Evolutionary conservation across 2,329 filamentous ascomycete genomes (phyloP).

Genomic region (Fusarium sp.): DNA sequence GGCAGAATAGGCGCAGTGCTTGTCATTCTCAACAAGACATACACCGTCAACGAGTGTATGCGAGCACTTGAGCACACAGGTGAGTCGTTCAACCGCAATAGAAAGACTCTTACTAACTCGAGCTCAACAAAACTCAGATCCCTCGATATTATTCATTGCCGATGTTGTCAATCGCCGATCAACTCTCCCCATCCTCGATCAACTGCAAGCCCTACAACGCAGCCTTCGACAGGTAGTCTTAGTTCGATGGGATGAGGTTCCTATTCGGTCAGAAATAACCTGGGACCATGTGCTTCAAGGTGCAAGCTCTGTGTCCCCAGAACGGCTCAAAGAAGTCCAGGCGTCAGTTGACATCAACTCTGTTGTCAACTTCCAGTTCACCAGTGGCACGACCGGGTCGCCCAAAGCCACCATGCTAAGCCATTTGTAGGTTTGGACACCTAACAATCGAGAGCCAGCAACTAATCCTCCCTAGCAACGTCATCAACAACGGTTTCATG

Average conservation of each 20-base stretch:
- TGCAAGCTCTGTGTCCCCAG: background rate
- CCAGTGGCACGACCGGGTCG: background rate
- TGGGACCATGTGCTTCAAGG: background rate
- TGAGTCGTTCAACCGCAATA: background rate
- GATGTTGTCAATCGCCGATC: background rate
- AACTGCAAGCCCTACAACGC: background rate
- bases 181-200: background rate
- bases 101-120: accelerated
- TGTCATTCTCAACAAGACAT: background rate
- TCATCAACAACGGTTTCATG: background rate
- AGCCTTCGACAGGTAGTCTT: background rate
- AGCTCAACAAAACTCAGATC: background rate
- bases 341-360: background rate
- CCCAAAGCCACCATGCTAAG: background rate
- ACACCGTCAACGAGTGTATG: background rate
- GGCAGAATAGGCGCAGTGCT: background rate
- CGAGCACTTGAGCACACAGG: background rate
- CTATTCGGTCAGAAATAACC: background rate
- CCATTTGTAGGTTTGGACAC: background rate
- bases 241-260: background rate
- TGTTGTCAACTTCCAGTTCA: background rate
- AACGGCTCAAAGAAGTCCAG: background rate
- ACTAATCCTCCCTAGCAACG: background rate
- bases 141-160: background rate
- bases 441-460: background rate